Percentiles rank a stretch among this genome's conserved stretches.
Conservation (phyloP, 2,329 filamentous ascomycete species). For the Celoporthe dispersa region DNA sequence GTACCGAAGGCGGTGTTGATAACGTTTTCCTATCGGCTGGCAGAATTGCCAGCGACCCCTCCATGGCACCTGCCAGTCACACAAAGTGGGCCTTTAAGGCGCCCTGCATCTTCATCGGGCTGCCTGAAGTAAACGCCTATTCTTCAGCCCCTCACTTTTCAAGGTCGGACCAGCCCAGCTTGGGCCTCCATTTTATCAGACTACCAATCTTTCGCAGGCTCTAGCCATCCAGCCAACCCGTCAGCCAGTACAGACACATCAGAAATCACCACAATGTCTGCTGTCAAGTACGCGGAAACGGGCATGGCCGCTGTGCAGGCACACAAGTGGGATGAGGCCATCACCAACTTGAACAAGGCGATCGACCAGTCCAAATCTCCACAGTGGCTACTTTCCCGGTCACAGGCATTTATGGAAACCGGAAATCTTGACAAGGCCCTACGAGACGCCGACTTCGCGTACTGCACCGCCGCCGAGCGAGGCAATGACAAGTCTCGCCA, state of each 20-base stretch:
- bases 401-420: constrained; percentile 74
- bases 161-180: not conserved
- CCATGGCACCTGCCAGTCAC: not conserved
- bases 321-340: constrained; percentile 68
- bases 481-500: constrained; percentile 64
- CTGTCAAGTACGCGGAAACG: constrained; percentile 53
- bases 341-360: constrained; percentile 70
- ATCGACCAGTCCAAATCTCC: constrained; percentile 70
- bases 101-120: not conserved
- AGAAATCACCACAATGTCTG: constrained; percentile 49
- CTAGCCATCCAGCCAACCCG: not conserved
- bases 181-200: not conserved
- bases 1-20: not conserved
- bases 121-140: not conserved
- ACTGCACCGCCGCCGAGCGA: constrained; percentile 65
- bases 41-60: constrained; percentile 2
- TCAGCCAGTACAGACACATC: not conserved
- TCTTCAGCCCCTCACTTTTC: not conserved
- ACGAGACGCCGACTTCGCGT: constrained; percentile 69
- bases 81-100: not conserved
- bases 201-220: no score
- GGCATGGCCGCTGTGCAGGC: constrained; percentile 69
- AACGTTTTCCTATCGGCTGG: not conserved
- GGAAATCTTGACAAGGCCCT: constrained; percentile 67
- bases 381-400: constrained; percentile 80